Conservation (phyloP, 768 basidiomycete species). For the Suillus subaureus region DNA sequence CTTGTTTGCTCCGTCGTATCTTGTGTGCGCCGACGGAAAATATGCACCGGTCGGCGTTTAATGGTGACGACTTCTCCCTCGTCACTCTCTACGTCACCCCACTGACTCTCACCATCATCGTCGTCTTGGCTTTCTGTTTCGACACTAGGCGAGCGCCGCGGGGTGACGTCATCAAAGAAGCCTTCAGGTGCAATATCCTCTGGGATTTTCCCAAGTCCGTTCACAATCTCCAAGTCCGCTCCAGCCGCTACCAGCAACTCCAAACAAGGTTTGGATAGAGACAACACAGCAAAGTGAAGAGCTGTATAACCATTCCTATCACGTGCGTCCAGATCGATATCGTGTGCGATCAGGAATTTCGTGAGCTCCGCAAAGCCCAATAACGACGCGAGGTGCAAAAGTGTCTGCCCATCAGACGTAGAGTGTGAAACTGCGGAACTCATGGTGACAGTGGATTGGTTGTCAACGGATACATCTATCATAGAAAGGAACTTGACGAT, state of each 20-base stretch:
- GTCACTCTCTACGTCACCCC: slow-evolving; percentile 74
- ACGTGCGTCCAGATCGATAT: slow-evolving; percentile 78
- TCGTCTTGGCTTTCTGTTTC: slow-evolving; percentile 29
- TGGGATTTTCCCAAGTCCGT: slow-evolving; percentile 69
- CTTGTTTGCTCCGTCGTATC: slow-evolving; percentile 22
- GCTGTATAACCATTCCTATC: slow-evolving; percentile 93
- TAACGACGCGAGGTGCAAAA: slow-evolving; percentile 86
- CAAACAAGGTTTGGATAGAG: slow-evolving; percentile 63
- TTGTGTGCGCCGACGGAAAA: slow-evolving; percentile 32
- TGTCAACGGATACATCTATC: slow-evolving; percentile 64
- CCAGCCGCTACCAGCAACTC: slow-evolving; percentile 73
- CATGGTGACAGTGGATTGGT: slow-evolving; percentile 42
- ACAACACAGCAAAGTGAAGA: slow-evolving; percentile 81
- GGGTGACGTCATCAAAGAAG: slow-evolving; percentile 44
- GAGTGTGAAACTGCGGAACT: slow-evolving; percentile 67
- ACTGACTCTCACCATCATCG: slow-evolving; percentile 59
- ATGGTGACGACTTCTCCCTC: slow-evolving; percentile 43
- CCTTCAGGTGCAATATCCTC: slow-evolving; percentile 54
- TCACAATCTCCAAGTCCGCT: slow-evolving; percentile 77
- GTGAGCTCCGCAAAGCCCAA: slow-evolving; percentile 75
- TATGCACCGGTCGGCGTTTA: slow-evolving; percentile 35
- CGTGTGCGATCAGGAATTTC: slow-evolving; percentile 68
- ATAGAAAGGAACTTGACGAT: slow-evolving; percentile 82
- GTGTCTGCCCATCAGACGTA: slow-evolving; percentile 76
- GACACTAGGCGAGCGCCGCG: slow-evolving; percentile 18